phyloP scores from a whole-genome alignment of 2,329 filamentous ascomycete species.

The Pestalotiopsis sp. region DNA sequence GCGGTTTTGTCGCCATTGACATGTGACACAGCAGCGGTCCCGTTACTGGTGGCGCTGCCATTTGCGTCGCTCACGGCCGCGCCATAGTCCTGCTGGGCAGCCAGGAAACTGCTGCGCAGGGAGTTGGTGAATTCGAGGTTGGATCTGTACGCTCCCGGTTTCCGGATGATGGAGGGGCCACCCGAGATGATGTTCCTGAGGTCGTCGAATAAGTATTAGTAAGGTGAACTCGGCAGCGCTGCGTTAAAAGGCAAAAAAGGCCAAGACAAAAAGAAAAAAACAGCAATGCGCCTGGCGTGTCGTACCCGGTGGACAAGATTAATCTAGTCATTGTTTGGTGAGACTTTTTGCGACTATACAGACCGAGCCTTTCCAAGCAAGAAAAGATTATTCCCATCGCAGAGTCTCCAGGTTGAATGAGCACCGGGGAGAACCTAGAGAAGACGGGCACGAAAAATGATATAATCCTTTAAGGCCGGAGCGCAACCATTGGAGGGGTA shows the following conservation, averaged over 20 bases:
- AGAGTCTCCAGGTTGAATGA: background rate
- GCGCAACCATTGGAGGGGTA: constrained; percentile 3
- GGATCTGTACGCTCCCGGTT: constrained; percentile 76
- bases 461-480: constrained; percentile 1
- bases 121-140: constrained; percentile 92
- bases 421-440: background rate
- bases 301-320: constrained; percentile 84
- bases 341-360: background rate
- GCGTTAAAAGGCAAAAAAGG: background rate
- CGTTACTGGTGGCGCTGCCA: constrained; percentile 26
- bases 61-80: constrained; percentile 25
- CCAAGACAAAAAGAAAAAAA: background rate
- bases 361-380: constrained; percentile 5
- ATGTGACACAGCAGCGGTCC: constrained; percentile 12
- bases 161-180: constrained; percentile 81
- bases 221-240: constrained; percentile 14
- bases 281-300: constrained; percentile 16
- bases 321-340: constrained; percentile 67
- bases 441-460: background rate
- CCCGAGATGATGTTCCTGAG: constrained; percentile 79
- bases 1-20: constrained; percentile 28
- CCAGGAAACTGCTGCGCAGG: constrained; percentile 79
- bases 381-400: constrained; percentile 3
- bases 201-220: constrained; percentile 23
- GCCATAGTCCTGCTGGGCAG: constrained; percentile 67